Conservation (phyloP, 75 land plant species). For the Picea sitchensis region DNA sequence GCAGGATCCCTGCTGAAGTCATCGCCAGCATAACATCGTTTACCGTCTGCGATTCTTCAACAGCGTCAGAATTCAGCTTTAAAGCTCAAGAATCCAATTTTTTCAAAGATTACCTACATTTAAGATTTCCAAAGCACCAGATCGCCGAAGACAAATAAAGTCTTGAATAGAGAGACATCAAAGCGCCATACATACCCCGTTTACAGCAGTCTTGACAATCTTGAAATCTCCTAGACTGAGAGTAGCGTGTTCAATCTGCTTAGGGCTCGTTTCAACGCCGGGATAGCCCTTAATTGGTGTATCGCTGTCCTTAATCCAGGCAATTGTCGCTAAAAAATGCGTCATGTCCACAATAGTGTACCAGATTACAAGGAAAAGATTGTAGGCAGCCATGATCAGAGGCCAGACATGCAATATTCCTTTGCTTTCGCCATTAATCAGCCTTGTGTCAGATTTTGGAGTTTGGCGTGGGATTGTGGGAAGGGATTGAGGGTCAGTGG, state of each 20-base stretch:
- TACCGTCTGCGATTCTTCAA: slow-evolving; percentile 54
- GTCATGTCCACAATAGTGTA: slow-evolving; percentile 37
- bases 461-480: slow-evolving; percentile 42
- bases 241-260: slow-evolving; percentile 34
- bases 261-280: slow-evolving; percentile 48
- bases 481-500: slow-evolving; percentile 38
- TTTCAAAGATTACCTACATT: not conserved
- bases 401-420: not conserved
- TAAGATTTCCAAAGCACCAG: not conserved
- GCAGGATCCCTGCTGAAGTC: slow-evolving; percentile 61
- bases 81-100: not conserved
- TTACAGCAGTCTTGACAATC: slow-evolving; percentile 49
- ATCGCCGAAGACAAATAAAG: not conserved
- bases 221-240: slow-evolving; percentile 58
- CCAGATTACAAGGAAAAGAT: slow-evolving; percentile 32
- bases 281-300: slow-evolving; percentile 60
- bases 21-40: slow-evolving; percentile 85
- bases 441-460: not conserved
- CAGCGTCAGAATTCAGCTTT: not conserved
- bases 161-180: not conserved
- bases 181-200: slow-evolving; percentile 32
- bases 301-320: slow-evolving; percentile 55
- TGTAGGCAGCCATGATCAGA: not conserved
- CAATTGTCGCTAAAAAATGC: slow-evolving; percentile 25
- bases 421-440: not conserved